A percentile compares a stretch with the other conserved stretches of the same genome.
Conservation (phyloP, 768 basidiomycete species). For the Psilocybe cubensis region DNA sequence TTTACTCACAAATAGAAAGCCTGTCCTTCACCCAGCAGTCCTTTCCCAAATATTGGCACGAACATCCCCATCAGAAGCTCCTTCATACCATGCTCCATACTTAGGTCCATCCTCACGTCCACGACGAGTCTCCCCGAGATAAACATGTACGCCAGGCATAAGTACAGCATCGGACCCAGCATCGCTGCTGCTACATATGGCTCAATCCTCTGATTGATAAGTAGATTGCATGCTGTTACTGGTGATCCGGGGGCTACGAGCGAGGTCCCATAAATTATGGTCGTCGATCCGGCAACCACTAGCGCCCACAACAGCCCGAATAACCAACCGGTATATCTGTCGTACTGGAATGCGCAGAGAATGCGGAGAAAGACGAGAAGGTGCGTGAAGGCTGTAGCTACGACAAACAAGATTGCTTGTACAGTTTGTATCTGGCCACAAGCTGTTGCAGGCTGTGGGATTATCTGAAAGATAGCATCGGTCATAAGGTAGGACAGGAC, state of each 20-base stretch:
- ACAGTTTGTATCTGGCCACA: constrained; percentile 1
- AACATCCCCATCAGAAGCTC: constrained; percentile 6
- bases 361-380: constrained; percentile 11
- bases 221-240: background rate
- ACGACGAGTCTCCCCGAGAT: constrained; percentile 8
- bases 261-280: constrained; percentile 4
- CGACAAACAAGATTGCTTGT: background rate
- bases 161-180: constrained; percentile 12
- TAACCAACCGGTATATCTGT: constrained; percentile 7
- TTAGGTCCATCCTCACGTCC: constrained; percentile 2
- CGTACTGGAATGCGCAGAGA: background rate
- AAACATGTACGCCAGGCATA: constrained; percentile 14
- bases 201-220: background rate
- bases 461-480: background rate
- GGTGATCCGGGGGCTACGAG: background rate
- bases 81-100: constrained; percentile 1
- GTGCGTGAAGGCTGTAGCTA: constrained; percentile 6
- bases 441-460: background rate
- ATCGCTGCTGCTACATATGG: constrained; percentile 8
- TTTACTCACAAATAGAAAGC: constrained; percentile 11
- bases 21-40: constrained; percentile 14
- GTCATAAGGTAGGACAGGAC: background rate
- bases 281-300: constrained; percentile 3
- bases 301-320: constrained; percentile 10
- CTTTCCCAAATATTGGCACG: constrained; percentile 1